Evolutionary conservation across 2,329 filamentous ascomycete species (phyloP).

Genomic region (Pestalotiopsis sp.): DNA sequence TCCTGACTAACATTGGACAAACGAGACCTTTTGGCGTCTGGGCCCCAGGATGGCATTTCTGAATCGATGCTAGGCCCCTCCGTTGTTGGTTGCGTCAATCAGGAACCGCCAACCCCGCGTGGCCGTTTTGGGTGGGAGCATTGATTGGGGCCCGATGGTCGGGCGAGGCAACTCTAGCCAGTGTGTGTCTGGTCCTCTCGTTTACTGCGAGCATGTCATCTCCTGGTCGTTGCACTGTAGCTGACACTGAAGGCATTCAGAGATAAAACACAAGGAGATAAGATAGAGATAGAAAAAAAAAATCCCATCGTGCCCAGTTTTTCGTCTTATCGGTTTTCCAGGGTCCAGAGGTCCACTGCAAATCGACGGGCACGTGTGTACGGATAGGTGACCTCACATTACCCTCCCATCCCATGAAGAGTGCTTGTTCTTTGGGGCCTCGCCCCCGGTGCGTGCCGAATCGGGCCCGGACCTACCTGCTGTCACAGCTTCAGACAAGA

Average conservation of each 20-base stretch:
- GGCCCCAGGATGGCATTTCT: neutral
- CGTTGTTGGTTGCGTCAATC: neutral
- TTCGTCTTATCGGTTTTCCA: neutral
- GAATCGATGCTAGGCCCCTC: neutral
- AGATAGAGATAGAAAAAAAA: neutral
- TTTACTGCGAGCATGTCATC: no score
- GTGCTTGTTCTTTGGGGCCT: neutral
- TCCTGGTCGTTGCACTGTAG: no score
- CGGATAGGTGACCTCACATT: neutral
- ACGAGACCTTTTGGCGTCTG: slow-evolving; percentile 2
- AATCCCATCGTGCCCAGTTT: neutral
- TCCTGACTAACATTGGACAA: slow-evolving; percentile 9
- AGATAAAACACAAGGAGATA: neutral
- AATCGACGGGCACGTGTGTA: neutral
- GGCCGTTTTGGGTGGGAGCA: neutral
- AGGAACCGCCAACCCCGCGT: neutral
- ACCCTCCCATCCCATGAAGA: neutral
- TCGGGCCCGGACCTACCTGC: neutral
- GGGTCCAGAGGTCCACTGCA: neutral
- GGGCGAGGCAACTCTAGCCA: no score
- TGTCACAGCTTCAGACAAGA: neutral
- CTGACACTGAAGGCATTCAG: no score
- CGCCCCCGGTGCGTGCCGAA: neutral
- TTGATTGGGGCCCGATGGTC: neutral
- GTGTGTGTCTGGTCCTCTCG: no score